Evolutionary conservation across 345 rosid species (phyloP).

Genomic region (Ceriops tagal): DNA sequence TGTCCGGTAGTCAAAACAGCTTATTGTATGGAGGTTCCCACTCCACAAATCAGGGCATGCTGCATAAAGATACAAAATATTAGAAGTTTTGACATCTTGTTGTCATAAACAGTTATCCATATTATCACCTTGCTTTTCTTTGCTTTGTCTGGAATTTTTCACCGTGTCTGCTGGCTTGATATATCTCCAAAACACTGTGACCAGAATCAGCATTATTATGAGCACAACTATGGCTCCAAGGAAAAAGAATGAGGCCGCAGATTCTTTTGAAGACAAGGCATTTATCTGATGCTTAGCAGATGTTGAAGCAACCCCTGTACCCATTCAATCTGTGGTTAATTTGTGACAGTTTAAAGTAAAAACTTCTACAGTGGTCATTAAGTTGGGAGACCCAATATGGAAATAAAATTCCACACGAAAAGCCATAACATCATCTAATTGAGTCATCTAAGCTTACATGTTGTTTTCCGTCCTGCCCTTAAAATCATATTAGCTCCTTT

Average conservation of each 20-base stretch:
- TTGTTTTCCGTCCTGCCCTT: too few relatives aligned
- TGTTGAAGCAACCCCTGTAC: slow-evolving; percentile 21
- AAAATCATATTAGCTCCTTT: too few relatives aligned
- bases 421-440: too few relatives aligned
- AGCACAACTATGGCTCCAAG: slow-evolving; percentile 31
- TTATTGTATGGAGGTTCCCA: slow-evolving; percentile 41
- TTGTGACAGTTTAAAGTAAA: too few relatives aligned
- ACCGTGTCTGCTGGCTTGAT: slow-evolving; percentile 17
- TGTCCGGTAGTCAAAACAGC: slow-evolving; percentile 43
- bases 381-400: too few relatives aligned
- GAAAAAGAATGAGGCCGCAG: slow-evolving; percentile 27
- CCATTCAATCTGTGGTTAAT: background rate
- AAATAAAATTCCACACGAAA: too few relatives aligned
- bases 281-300: slow-evolving; percentile 5
- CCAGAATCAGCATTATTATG: slow-evolving; percentile 25
- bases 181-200: slow-evolving; percentile 29
- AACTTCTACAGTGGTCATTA: too few relatives aligned
- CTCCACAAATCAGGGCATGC: slow-evolving; percentile 35
- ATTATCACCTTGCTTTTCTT: slow-evolving; percentile 17
- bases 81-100: background rate
- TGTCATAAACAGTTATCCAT: background rate
- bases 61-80: slow-evolving; percentile 14
- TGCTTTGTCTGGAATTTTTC: slow-evolving; percentile 9
- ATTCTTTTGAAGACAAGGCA: background rate
- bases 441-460: too few relatives aligned